Evolutionary conservation across 805 yeast genomes (phyloP).

Genomic region (Cyberlindnera nakhonratchasimensis): DNA sequence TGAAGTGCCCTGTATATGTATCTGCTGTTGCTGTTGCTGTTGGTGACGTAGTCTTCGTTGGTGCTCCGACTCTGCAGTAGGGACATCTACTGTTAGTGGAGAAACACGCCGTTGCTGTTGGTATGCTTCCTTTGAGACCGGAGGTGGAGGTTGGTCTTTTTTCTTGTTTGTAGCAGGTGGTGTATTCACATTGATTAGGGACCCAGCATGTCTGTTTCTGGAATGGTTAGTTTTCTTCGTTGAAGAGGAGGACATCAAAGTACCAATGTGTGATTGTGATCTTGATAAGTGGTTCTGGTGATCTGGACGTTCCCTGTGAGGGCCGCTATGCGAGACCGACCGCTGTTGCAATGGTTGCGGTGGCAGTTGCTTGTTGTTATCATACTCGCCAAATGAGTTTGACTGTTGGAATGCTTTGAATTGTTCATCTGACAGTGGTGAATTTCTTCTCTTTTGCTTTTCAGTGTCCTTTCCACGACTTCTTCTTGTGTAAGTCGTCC

Average conservation of each 20-base stretch:
- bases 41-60: not conserved
- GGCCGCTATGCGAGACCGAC: conserved; percentile 7
- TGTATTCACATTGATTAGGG: conserved; percentile 17
- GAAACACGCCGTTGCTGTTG: conserved; percentile 18
- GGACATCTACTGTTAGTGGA: conserved; percentile 9
- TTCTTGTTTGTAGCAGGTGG: not conserved
- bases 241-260: too few relatives aligned
- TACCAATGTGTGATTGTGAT: conserved; percentile 17
- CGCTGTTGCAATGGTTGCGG: conserved; percentile 12
- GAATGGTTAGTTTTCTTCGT: conserved; percentile 31
- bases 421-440: conserved; percentile 18
- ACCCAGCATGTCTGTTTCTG: conserved; percentile 34
- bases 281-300: conserved; percentile 10
- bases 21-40: conserved; percentile 3
- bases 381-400: conserved; percentile 1
- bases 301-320: not conserved
- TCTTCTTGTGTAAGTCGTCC: conserved; percentile 48
- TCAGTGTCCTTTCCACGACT: conserved; percentile 21
- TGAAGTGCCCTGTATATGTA: not conserved
- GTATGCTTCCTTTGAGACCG: conserved; percentile 6
- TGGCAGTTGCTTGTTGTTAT: conserved; percentile 3
- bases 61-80: conserved; percentile 1
- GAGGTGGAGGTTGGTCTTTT: conserved; percentile 3
- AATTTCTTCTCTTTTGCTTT: conserved; percentile 8
- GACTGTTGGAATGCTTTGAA: conserved; percentile 3